phyloP scores from a whole-genome alignment of 257 asterid genomes.

The Solanum gandarillasii region DNA sequence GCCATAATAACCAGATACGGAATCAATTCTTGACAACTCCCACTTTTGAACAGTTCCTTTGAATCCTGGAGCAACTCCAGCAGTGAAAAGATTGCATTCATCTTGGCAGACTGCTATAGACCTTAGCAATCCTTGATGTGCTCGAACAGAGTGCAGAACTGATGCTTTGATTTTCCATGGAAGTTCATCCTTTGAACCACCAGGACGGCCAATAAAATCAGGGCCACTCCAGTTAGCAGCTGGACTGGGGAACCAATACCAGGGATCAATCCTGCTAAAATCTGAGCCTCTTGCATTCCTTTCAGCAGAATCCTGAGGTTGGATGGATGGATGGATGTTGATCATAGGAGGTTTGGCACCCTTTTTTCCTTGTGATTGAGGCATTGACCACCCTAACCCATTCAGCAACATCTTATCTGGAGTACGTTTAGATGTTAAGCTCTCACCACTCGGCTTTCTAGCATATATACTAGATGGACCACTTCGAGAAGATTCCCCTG shows the following conservation, averaged over 20 bases:
- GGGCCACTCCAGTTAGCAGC: constrained; percentile 58
- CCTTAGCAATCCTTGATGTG: constrained; percentile 90
- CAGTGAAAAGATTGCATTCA: constrained; percentile 79
- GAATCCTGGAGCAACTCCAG: constrained; percentile 93
- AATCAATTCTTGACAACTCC: constrained; percentile 69
- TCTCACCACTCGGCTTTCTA: constrained; percentile 34
- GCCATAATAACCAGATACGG: constrained; percentile 74
- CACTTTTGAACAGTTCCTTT: constrained; percentile 93
- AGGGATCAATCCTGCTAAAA: constrained; percentile 57
- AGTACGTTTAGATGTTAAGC: constrained; percentile 36
- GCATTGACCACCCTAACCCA: constrained; percentile 85
- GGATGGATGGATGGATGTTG: constrained; percentile 18
- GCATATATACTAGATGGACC: constrained; percentile 34
- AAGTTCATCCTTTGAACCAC: constrained; percentile 76
- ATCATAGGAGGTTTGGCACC: constrained; percentile 28
- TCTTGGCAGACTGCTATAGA: constrained; percentile 83
- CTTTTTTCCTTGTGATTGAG: constrained; percentile 63
- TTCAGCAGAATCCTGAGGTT: constrained; percentile 39
- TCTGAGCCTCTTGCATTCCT: constrained; percentile 30
- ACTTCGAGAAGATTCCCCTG: constrained; percentile 57
- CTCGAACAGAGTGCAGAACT: constrained; percentile 69
- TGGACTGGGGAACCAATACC: constrained; percentile 94
- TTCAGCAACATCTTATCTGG: constrained; percentile 62
- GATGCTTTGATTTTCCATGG: constrained; percentile 97
- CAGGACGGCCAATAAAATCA: constrained; percentile 63